phyloP scores from a whole-genome alignment of 2,329 filamentous ascomycete genomes.

The Trichoderma sp. region DNA sequence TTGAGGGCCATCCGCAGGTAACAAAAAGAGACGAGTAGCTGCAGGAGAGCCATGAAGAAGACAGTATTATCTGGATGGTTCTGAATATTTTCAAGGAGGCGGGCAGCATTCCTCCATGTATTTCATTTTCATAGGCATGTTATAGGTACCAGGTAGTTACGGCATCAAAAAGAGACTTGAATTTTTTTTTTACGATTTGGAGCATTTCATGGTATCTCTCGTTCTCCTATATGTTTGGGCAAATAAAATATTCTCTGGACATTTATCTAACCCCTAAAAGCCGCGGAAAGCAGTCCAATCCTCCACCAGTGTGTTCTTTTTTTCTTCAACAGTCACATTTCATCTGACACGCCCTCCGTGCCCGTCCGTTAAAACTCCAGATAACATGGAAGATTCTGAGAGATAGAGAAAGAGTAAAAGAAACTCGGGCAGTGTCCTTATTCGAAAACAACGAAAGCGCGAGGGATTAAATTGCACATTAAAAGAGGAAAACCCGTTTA shows the following conservation, averaged over 20 bases:
- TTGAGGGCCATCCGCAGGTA: background rate
- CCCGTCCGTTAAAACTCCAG: conserved; percentile 18
- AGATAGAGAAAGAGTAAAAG: background rate
- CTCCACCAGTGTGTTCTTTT: background rate
- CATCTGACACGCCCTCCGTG: conserved; percentile 5
- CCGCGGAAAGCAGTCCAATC: background rate
- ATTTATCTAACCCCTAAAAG: background rate
- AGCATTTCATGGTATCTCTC: conserved; percentile 5
- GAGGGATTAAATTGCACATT: background rate
- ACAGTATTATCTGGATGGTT: background rate
- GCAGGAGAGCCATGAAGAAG: background rate
- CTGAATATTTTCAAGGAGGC: background rate
- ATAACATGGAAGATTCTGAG: conserved; percentile 8
- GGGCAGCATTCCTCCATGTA: background rate
- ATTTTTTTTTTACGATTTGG: background rate
- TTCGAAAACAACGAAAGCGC: background rate
- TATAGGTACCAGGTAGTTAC: background rate
- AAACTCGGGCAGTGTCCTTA: background rate
- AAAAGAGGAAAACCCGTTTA: background rate
- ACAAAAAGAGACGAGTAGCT: background rate
- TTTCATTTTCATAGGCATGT: background rate
- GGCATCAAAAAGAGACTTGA: background rate
- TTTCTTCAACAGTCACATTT: background rate
- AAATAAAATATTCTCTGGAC: background rate
- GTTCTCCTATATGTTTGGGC: background rate